Evolutionary conservation across 2,329 filamentous ascomycete species (phyloP).

Genomic region (Colletotrichum trifolii): DNA sequence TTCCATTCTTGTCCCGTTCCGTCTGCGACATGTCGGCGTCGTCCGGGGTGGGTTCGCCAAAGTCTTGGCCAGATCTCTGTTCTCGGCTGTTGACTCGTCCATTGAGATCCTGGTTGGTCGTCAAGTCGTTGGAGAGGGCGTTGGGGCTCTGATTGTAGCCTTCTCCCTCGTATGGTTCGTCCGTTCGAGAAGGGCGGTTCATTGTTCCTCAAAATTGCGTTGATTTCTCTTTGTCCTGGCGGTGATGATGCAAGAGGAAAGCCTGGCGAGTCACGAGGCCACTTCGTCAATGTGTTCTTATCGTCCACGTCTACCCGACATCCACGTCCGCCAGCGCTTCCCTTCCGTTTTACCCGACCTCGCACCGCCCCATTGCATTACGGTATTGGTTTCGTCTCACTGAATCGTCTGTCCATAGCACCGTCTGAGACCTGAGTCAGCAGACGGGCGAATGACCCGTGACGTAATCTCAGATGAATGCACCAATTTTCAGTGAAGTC

Average conservation of each 20-base stretch:
- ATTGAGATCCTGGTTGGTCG: constrained; percentile 59
- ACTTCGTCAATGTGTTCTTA: constrained; percentile 6
- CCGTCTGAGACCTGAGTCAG: too few relatives aligned
- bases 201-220: constrained; percentile 9
- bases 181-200: constrained; percentile 38
- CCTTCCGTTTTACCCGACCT: constrained; percentile 1
- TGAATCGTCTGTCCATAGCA: too few relatives aligned
- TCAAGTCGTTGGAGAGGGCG: constrained; percentile 57
- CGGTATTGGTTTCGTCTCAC: too few relatives aligned
- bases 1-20: not conserved
- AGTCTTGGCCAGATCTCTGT: constrained; percentile 1
- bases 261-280: not conserved
- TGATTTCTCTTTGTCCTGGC: not conserved
- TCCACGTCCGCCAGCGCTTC: too few relatives aligned
- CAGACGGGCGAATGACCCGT: too few relatives aligned
- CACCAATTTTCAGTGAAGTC: too few relatives aligned
- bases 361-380: too few relatives aligned
- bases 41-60: constrained; percentile 1
- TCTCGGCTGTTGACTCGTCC: constrained; percentile 50
- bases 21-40: constrained; percentile 9
- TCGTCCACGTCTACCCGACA: too few relatives aligned
- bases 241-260: constrained; percentile 5
- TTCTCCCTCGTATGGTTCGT: constrained; percentile 40
- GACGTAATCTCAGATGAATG: too few relatives aligned
- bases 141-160: constrained; percentile 61